Evolutionary conservation across 2,329 filamentous ascomycete genomes (phyloP).

Genomic region (Neodidymelliopsis sp.): DNA sequence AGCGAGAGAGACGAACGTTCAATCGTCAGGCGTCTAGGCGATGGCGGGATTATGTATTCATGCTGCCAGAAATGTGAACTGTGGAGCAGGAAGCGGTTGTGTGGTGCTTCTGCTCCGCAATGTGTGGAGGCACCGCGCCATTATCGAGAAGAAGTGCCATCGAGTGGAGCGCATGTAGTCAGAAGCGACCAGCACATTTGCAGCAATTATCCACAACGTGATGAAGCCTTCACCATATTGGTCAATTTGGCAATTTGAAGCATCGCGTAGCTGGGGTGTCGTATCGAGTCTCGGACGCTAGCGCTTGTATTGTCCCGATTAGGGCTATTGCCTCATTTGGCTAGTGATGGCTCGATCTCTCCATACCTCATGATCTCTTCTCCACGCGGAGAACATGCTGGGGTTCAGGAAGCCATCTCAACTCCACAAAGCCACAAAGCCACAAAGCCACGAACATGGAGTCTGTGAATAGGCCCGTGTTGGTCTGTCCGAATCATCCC

Average conservation of each 20-base stretch:
- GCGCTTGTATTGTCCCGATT: background rate
- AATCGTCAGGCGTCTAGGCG: too few species aligned
- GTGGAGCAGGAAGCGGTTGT: too few species aligned
- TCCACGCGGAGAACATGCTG: background rate
- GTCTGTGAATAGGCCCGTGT: background rate
- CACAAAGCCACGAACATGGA: background rate
- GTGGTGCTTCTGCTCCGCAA: too few species aligned
- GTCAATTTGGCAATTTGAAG: background rate
- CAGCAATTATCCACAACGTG: background rate
- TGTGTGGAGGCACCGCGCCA: too few species aligned
- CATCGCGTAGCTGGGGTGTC: background rate
- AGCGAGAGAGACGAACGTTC: too few species aligned
- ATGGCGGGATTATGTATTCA: too few species aligned
- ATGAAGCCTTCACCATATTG: background rate
- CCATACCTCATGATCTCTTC: background rate
- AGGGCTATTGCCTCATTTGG: background rate
- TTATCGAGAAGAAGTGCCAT: background rate
- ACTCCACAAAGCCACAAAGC: background rate
- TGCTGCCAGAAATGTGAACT: too few species aligned
- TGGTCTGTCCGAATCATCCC: background rate
- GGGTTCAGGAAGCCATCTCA: background rate
- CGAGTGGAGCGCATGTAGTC: background rate
- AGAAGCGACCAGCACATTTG: background rate
- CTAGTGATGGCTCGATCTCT: constrained; percentile 21
- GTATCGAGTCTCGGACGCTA: background rate